Evolutionary conservation across 1,139 yeast genomes (phyloP), one percentile per base, ranked within the genome.

Genomic region (Protomyces gravidus): DNA sequence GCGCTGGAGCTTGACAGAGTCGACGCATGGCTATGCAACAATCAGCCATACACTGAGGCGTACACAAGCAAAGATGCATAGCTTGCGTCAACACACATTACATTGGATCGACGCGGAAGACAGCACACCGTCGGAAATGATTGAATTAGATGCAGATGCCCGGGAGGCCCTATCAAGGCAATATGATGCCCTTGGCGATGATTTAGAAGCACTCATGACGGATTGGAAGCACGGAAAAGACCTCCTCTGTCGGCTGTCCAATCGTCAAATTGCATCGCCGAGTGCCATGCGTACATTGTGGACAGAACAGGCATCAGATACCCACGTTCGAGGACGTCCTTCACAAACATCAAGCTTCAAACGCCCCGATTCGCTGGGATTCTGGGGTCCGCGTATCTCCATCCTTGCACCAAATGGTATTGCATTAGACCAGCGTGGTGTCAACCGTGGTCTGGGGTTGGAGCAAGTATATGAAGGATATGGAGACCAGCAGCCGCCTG

Each of bases 51-150:
- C 71, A 2, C 61, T 72, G 15, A 70, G 71, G 50, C 71, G 68
- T 53, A 61, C 74, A n/a, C 75, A 73, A 33, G 70, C 75, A 2
- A 68, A 74, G 32, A 64, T 74, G 63, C 70, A 71, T 42, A 63
- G 71, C 9, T 57, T 73, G 23, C 66, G 70, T 2, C 73, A 70
- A 26, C 65, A 63, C 40, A 60, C 65, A 25, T 23, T 50, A 25
- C 59, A 63, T 3, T 39, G 62, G n/a, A 45, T 67, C n/a, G 67
- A 66, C 28, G 64, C 63, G 3, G 66, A 66, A 32, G 66, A 63
- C 23, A 50, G 5, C 11, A 30, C 15, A 3, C 15, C 11, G 4
- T 7, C 36, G n/a, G 36, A 30, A 7, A 15, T 13, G 15, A 13
- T 50, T 23, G 60, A 45, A 6, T 26, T 45, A 5, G 45, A 48